Base-by-base conservation (phyloP, 1,284 basidiomycete genomes). In the Ganoderma multipileum region DNA sequence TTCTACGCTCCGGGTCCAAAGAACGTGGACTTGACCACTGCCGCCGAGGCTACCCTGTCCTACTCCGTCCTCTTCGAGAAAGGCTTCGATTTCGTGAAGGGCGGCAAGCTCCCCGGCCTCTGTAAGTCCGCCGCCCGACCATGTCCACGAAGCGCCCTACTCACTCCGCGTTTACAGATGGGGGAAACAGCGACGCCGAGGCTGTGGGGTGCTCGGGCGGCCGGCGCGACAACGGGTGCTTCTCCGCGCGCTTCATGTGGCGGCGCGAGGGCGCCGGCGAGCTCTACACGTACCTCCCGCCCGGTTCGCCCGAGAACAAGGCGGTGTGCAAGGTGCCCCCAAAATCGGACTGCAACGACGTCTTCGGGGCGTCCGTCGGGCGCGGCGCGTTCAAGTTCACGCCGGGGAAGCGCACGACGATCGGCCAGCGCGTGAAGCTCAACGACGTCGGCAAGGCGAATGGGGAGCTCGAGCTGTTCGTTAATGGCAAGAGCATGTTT, bases 361-460 rank as follows among this genome's bases (percentile, higher is more conserved):
- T 77, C 3, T 93, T 92, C 74, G 92, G 92, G 11, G 81, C 91
- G 60, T 90, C 89, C 9, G 82, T 95, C 72, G 92, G 92, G 12
- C 86, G 94, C 33, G 92, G 92, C 2, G 81, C 89, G 0, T 95
- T 92, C 84, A 77, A 72, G 3, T 95, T 87, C 81, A 79, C 82
- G 8, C 74, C 81, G 3, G 91, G 91, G 1, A 79, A 75, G 52
- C 92, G 91, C 89, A 92, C 89, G 62, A 83, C 79, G 28, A 80
- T 93, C 69, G 77, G 76, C n/a, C 89, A 92, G 76, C 86, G 84
- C 23, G 85, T 92, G 47, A 78, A 76, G 63, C 83, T 93, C 67
- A 93, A 93, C 73, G 71, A 91, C 85, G 20, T 87, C 86, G 14
- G 67, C 42, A 76, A 85, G 52, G 85, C 89, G 38, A 81, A 91